Evolutionary conservation across 2,329 filamentous ascomycete species (phyloP).

Genomic region (Emmonsiellopsis sp.): DNA sequence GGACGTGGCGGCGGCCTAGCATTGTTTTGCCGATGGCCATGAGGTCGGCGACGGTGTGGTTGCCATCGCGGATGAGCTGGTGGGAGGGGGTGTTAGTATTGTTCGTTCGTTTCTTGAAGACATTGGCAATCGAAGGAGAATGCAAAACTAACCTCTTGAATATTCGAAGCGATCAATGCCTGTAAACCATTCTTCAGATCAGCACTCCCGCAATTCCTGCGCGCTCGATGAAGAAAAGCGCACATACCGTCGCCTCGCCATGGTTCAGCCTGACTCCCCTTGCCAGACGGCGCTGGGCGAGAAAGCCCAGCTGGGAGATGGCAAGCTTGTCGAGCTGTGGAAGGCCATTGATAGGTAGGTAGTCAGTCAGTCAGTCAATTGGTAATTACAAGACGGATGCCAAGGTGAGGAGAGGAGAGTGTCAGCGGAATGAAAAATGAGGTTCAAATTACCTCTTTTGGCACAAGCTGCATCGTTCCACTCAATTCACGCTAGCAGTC

Average conservation of each 20-base stretch:
- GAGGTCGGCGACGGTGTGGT: conserved; percentile 82
- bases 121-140: conserved; percentile 1
- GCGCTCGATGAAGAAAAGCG: background rate
- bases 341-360: background rate
- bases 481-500: background rate
- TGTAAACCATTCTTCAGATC: conserved; percentile 9
- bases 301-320: conserved; percentile 77
- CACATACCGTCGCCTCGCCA: conserved; percentile 66
- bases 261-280: conserved; percentile 85
- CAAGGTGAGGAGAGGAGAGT: background rate
- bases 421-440: background rate
- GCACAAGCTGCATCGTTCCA: conserved; percentile 1
- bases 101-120: conserved; percentile 3
- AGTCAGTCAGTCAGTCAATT: background rate
- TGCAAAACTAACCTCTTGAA: conserved; percentile 60
- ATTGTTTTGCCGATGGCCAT: conserved; percentile 87
- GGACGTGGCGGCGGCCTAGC: conserved; percentile 85
- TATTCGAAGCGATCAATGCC: conserved; percentile 64
- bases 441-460: conserved; percentile 1
- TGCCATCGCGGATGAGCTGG: conserved; percentile 90
- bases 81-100: background rate
- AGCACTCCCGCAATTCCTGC: background rate
- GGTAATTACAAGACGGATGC: background rate
- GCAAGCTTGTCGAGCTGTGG: conserved; percentile 86
- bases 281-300: conserved; percentile 81